A percentile compares a stretch with the other conserved stretches of the same genome.
Evolutionary conservation across 257 asterid genomes (phyloP).

Genomic region (Petunia secreta): DNA sequence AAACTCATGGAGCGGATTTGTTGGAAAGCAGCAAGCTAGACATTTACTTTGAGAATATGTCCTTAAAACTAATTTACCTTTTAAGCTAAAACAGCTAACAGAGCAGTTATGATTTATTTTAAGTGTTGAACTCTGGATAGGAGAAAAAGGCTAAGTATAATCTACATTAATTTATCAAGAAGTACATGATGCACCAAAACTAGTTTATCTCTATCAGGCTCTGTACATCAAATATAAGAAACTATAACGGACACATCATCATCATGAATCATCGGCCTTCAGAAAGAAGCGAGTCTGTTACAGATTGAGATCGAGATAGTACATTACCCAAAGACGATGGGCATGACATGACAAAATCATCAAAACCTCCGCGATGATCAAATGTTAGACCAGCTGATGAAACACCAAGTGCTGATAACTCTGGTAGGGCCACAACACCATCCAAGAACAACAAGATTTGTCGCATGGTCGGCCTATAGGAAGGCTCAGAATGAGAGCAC

Average conservation of each 20-base stretch:
- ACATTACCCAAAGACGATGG: constrained; percentile 32
- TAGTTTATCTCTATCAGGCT: not conserved
- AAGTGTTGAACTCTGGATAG: not conserved
- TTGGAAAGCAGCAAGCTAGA: too few species aligned
- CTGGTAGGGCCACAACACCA: constrained; percentile 49
- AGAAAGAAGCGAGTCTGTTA: constrained; percentile 37
- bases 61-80: too few species aligned
- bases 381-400: constrained; percentile 33
- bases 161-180: not conserved
- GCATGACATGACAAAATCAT: constrained; percentile 42
- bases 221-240: not conserved
- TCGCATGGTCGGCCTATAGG: constrained; percentile 54
- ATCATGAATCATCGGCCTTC: constrained; percentile 46
- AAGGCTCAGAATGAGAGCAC: constrained; percentile 53
- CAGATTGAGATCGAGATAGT: constrained; percentile 36
- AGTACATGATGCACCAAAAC: not conserved
- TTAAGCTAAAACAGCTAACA: too few species aligned
- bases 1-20: too few species aligned
- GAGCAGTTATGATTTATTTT: too few species aligned
- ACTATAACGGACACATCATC: not conserved
- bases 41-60: too few species aligned
- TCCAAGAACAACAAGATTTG: constrained; percentile 50
- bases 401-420: constrained; percentile 39
- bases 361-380: constrained; percentile 38
- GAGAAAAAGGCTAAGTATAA: not conserved